phyloP scores from a whole-genome alignment of 164 flowering plant genomes.

The Vitis amurensis region DNA sequence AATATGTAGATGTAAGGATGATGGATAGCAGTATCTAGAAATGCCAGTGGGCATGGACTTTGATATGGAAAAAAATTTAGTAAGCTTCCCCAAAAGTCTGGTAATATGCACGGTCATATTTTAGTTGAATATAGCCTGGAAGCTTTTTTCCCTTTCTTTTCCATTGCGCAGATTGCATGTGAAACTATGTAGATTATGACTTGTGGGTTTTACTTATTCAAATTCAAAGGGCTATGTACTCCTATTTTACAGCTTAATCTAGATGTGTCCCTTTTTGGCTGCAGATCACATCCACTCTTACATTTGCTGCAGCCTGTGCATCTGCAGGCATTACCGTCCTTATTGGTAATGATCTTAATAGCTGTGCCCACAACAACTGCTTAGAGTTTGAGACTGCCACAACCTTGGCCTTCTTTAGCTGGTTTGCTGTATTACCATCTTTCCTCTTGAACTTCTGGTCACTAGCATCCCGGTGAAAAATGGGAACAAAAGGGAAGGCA shows the following conservation, averaged over 20 bases:
- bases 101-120: too few species aligned
- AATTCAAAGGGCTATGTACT: not conserved
- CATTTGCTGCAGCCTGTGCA: slow-evolving; percentile 58
- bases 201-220: not conserved
- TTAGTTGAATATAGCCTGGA: not conserved
- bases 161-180: not conserved
- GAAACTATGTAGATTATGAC: not conserved
- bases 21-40: too few species aligned
- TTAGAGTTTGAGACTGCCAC: slow-evolving; percentile 47
- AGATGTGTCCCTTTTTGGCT: not conserved
- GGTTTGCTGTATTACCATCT: slow-evolving; percentile 51
- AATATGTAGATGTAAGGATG: too few species aligned
- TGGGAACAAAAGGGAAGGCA: not conserved
- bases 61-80: too few species aligned
- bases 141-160: not conserved
- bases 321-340: slow-evolving; percentile 62
- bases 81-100: too few species aligned
- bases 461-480: slow-evolving; percentile 41
- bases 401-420: slow-evolving; percentile 48
- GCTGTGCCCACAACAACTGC: slow-evolving; percentile 46
- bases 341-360: slow-evolving; percentile 46
- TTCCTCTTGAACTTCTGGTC: slow-evolving; percentile 62
- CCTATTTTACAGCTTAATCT: not conserved
- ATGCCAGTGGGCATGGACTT: too few species aligned
- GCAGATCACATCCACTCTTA: slow-evolving; percentile 56